These are phyloP conservation scores for Lepiota venenata DNA, from an alignment of 768 basidiomycete genomes.

Conservation along the genomic window DNA sequence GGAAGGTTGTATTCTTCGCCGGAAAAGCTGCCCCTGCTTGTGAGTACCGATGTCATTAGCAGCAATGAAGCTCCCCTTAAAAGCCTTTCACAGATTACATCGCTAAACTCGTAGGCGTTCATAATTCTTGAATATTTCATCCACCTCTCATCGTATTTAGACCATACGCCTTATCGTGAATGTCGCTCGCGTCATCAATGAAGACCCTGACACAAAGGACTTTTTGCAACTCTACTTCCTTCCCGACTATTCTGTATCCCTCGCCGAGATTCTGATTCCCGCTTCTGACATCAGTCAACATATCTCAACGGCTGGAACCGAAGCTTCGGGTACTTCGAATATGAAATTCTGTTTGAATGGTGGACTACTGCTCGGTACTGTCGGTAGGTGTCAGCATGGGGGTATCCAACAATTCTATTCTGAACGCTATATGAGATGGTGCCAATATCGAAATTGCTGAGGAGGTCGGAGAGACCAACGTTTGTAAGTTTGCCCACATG, in stretches of 20 bases:
- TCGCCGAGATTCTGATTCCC: conserved; percentile 84
- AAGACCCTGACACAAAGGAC: conserved; percentile 84
- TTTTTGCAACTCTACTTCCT: conserved; percentile 91
- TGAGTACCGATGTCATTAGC: conserved; percentile 31
- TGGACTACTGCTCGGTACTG: conserved; percentile 83
- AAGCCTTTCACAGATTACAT: conserved; percentile 60
- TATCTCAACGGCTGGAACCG: conserved; percentile 96
- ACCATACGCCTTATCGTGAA: conserved; percentile 94
- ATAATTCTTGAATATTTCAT: conserved; percentile 10
- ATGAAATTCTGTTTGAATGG: conserved; percentile 94
- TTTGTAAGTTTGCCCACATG: conserved; percentile 58
- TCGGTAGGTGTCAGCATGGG: conserved; percentile 36
- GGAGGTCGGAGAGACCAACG: conserved; percentile 88
- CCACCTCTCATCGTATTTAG: conserved; percentile 24
- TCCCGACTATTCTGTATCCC: conserved; percentile 89
- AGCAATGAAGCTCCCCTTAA: conserved; percentile 9
- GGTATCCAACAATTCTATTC: neutral
- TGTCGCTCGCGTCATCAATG: conserved; percentile 76
- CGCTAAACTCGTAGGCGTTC: conserved; percentile 68
- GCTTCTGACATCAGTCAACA: conserved; percentile 94
- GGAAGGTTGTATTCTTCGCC: conserved; percentile 94
- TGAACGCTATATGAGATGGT: conserved; percentile 51
- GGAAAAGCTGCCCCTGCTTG: conserved; percentile 96
- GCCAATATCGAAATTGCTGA: conserved; percentile 97
- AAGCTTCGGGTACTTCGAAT: conserved; percentile 79